Evolutionary conservation across 306 rosid genomes (phyloP), one percentile per base, ranked within the genome.

Genomic region (Ormosia emarginata): DNA sequence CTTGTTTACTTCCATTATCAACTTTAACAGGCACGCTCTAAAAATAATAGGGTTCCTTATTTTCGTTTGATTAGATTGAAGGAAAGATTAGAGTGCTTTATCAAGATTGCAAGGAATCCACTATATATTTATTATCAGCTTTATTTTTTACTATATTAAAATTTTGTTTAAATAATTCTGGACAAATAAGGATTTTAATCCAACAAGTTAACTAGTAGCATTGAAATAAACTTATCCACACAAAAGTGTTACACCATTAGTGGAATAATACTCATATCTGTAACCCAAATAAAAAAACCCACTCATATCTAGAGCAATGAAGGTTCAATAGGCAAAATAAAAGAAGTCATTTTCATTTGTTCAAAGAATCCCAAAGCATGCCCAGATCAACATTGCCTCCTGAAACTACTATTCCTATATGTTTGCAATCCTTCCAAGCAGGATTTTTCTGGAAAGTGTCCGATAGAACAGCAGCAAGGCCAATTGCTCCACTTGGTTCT

Each of bases 401-500:
- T 3, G 98, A 91, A 83, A 93, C 79, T 65, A 95, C 73, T 74
- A 93, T 91, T 74, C 99, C 99, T 33, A 91, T 86, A 70, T 82
- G 82, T 67, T 76, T 87, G 92, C 95, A 88, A 61, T 88, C 88
- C 80, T 95, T 89, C 92, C 91, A 90, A 57, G 91, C 89, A 74
- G 92, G 87, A 56, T 86, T 87, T 15, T 84, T 86, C 89, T 85
- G 90, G 88, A 95, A 93, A 78, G 88, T 79, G 41, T 91, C 86
- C 0, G 99, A 95, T 68, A 95, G 82, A 85, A 90, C 92, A 74
- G 94, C 99, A 41, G 97, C 99, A 84, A 95, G 92, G 79, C 99
- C 98, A 61, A 95, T 95, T 49, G 98, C 98, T 84, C 99, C 97
- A 52, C 99, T 93, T 46, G 99, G 97, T 82, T 93, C 98, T 4